Conservation (phyloP, 2,329 filamentous ascomycete genomes). For the Verticillium isaacii region DNA sequence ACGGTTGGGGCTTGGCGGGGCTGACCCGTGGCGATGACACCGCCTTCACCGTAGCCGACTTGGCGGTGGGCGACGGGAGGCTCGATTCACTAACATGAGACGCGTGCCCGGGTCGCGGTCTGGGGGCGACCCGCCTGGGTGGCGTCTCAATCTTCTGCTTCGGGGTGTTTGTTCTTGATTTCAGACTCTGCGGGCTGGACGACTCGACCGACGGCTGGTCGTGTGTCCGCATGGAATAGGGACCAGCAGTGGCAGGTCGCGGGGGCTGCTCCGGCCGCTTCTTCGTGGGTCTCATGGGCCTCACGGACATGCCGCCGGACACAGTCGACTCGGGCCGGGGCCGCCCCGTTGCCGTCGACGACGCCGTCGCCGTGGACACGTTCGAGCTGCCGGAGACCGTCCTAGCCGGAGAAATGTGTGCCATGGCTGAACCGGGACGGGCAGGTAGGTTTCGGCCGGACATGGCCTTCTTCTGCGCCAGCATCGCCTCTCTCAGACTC, state of each 20-base stretch:
- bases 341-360: conserved; percentile 28
- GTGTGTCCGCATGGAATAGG: conserved; percentile 58
- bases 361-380: conserved; percentile 29
- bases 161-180: conserved; percentile 42
- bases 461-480: conserved; percentile 70
- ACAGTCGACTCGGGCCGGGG: conserved; percentile 38
- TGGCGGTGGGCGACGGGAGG: conserved; percentile 38
- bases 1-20: conserved; percentile 32
- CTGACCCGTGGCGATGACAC: conserved; percentile 36
- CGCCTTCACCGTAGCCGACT: conserved; percentile 23
- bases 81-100: conserved; percentile 47
- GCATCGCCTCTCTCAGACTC: conserved; percentile 76
- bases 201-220: conserved; percentile 34
- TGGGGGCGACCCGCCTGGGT: conserved; percentile 45
- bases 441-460: conserved; percentile 47
- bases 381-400: conserved; percentile 36
- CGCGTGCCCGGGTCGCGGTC: conserved; percentile 41
- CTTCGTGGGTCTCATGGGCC: conserved; percentile 57
- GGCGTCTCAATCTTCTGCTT: conserved; percentile 45
- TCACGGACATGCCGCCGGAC: conserved; percentile 56
- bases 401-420: conserved; percentile 38
- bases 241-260: conserved; percentile 60
- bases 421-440: conserved; percentile 61
- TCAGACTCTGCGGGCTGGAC: conserved; percentile 42
- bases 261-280: conserved; percentile 53